Evolutionary conservation across 1,284 basidiomycete species (phyloP).

Genomic region (Moniliophthora roreri): DNA sequence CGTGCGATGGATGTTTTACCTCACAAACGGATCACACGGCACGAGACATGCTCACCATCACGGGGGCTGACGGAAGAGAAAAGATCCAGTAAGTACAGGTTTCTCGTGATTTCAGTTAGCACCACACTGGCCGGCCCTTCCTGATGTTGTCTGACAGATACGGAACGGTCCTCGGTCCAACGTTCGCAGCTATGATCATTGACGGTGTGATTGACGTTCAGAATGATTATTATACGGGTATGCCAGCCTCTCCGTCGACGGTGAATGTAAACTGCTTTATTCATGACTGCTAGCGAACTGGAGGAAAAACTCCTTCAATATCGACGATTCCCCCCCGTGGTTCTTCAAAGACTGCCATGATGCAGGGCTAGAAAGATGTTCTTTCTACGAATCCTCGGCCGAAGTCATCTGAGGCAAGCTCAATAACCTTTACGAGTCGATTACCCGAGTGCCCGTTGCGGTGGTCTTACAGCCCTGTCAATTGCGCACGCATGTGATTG

Average conservation of each 20-base stretch:
- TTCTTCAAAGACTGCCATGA: slow-evolving; percentile 26
- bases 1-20: slow-evolving; percentile 29
- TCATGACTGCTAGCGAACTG: slow-evolving; percentile 19
- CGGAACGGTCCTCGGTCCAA: slow-evolving; percentile 44
- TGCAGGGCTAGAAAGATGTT: slow-evolving; percentile 22
- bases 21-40: slow-evolving; percentile 44
- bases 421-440: slow-evolving; percentile 7
- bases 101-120: slow-evolving; percentile 37
- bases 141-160: slow-evolving; percentile 27
- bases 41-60: slow-evolving; percentile 50
- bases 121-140: neutral
- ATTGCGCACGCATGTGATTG: slow-evolving; percentile 11
- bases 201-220: slow-evolving; percentile 33
- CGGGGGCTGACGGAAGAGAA: slow-evolving; percentile 39
- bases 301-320: slow-evolving; percentile 24
- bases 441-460: slow-evolving; percentile 14
- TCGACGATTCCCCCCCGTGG: slow-evolving; percentile 23
- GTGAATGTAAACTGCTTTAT: neutral
- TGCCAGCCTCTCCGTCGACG: neutral
- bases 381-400: slow-evolving; percentile 26
- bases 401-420: slow-evolving; percentile 25
- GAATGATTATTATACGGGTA: slow-evolving; percentile 29
- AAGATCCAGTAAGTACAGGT: slow-evolving; percentile 56
- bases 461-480: slow-evolving; percentile 17
- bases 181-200: slow-evolving; percentile 43